phyloP scores from a whole-genome alignment of 768 basidiomycete genomes.

The Ephemerocybe angulata region DNA sequence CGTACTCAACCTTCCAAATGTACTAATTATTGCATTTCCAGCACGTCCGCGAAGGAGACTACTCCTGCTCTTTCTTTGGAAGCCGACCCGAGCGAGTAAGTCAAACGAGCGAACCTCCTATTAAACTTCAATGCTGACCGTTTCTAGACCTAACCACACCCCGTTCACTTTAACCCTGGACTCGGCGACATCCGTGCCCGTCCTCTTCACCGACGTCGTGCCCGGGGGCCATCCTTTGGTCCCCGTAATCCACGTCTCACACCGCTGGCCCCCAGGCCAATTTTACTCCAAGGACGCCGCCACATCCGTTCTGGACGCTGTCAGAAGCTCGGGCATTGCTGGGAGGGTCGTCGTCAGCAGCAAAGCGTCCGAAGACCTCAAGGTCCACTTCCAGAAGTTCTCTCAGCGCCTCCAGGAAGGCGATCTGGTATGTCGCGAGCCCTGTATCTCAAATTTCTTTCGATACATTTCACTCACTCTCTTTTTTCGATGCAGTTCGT shows the following conservation, averaged over 20 bases:
- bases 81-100: slow-evolving; percentile 26
- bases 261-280: slow-evolving; percentile 50
- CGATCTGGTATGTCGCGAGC: slow-evolving; percentile 44
- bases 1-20: neutral
- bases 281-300: slow-evolving; percentile 54
- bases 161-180: slow-evolving; percentile 50
- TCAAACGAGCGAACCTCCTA: neutral
- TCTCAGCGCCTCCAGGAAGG: slow-evolving; percentile 45
- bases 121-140: neutral
- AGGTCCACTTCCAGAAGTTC: slow-evolving; percentile 47
- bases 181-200: slow-evolving; percentile 46
- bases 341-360: slow-evolving; percentile 42
- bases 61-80: neutral
- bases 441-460: neutral
- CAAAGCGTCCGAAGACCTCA: slow-evolving; percentile 39
- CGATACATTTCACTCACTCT: neutral
- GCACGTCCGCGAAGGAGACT: slow-evolving; percentile 34
- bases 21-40: slow-evolving; percentile 18
- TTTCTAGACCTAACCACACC: slow-evolving; percentile 24
- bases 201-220: slow-evolving; percentile 41
- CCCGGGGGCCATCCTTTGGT: slow-evolving; percentile 27
- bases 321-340: slow-evolving; percentile 48
- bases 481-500: too few relatives aligned
- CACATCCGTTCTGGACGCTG: slow-evolving; percentile 45
- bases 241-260: slow-evolving; percentile 36